phyloP scores from a whole-genome alignment of 176 grass and related monocot genomes.

The Carex kokanica region DNA sequence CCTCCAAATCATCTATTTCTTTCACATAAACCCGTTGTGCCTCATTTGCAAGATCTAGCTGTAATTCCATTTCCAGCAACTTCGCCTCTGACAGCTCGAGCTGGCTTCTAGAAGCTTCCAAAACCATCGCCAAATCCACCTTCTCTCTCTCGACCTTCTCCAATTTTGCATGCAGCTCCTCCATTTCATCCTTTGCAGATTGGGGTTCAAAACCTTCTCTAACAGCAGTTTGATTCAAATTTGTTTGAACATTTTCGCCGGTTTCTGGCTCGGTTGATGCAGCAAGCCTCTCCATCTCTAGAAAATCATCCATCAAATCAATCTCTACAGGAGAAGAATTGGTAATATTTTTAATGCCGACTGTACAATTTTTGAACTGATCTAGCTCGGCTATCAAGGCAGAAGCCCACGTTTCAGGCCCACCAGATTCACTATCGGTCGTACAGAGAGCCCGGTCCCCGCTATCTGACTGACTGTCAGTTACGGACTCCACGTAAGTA shows the following conservation, averaged over 20 bases:
- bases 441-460: conserved; percentile 52
- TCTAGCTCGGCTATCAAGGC: conserved; percentile 80
- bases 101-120: conserved; percentile 54
- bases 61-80: conserved; percentile 57
- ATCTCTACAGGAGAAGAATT: conserved; percentile 58
- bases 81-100: conserved; percentile 48
- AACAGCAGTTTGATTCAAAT: conserved; percentile 38
- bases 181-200: conserved; percentile 40
- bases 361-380: conserved; percentile 59
- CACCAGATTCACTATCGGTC: conserved; percentile 54
- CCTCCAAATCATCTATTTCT: conserved; percentile 40
- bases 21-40: conserved; percentile 37
- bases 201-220: conserved; percentile 32
- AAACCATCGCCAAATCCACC: conserved; percentile 43
- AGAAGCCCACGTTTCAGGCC: conserved; percentile 71
- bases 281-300: conserved; percentile 91
- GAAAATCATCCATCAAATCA: conserved; percentile 97
- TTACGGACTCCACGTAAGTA: conserved; percentile 64
- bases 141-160: conserved; percentile 65
- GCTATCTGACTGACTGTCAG: conserved; percentile 79
- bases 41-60: conserved; percentile 52
- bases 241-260: conserved; percentile 34
- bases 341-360: conserved; percentile 38
- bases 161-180: conserved; percentile 42
- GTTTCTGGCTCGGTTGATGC: conserved; percentile 51